A percentile compares a stretch with the other conserved stretches of the same genome.
Evolutionary conservation across 176 grass and related monocot genomes (phyloP).

Genomic region (Puccinellia tenuiflora): DNA sequence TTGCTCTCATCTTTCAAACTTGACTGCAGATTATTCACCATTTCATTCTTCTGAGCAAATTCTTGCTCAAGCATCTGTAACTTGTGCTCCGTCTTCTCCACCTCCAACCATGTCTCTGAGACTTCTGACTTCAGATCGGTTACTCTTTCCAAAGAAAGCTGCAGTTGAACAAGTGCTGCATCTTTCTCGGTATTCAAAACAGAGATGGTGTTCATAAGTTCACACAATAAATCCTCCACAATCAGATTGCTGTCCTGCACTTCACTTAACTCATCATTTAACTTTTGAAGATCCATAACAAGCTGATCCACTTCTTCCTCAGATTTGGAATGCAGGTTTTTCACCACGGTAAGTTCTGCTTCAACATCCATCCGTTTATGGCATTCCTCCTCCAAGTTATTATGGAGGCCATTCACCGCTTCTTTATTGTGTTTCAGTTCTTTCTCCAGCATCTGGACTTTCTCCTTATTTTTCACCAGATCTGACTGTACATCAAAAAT

Average conservation of each 20-base stretch:
- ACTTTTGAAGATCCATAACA: constrained; percentile 14
- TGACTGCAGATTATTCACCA: constrained; percentile 9
- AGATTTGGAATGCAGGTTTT: constrained; percentile 7
- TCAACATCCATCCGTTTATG: constrained; percentile 7
- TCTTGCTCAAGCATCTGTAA: constrained; percentile 36
- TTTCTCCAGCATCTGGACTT: constrained; percentile 19
- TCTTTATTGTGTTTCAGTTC: constrained; percentile 20
- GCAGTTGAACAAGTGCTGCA: constrained; percentile 28
- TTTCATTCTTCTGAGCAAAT: constrained; percentile 30
- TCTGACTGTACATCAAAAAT: constrained; percentile 10
- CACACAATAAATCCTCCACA: constrained; percentile 8
- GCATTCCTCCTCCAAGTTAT: constrained; percentile 23
- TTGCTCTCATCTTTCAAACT: constrained; percentile 23
- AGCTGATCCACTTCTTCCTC: constrained; percentile 18
- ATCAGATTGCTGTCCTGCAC: background rate
- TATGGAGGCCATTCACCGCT: constrained; percentile 23
- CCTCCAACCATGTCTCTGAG: constrained; percentile 19
- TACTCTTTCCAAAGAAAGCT: constrained; percentile 22
- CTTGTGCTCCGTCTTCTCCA: constrained; percentile 25
- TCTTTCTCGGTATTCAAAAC: constrained; percentile 27
- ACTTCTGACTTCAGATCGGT: constrained; percentile 15
- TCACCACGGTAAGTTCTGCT: background rate
- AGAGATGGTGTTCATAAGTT: constrained; percentile 25
- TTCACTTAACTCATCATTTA: constrained; percentile 24
- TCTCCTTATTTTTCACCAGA: constrained; percentile 32